Conservation (phyloP, 768 basidiomycete genomes). For the Zangia roseola region DNA sequence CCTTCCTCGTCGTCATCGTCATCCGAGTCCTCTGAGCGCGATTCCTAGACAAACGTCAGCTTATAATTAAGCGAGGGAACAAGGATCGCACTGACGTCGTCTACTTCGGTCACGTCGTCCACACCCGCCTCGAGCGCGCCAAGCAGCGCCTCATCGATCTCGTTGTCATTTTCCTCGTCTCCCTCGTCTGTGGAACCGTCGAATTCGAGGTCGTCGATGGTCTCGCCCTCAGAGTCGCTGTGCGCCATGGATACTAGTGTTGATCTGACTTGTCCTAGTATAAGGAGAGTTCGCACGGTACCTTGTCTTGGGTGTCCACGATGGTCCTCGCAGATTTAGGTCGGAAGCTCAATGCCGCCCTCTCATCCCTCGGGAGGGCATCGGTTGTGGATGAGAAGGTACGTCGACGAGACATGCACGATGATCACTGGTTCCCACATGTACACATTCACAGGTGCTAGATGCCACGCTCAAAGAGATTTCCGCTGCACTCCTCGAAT, state of each 20-base stretch:
- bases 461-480: slow-evolving; percentile 95
- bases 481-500: slow-evolving; percentile 88
- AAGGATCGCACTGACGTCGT: slow-evolving; percentile 53
- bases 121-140: slow-evolving; percentile 54
- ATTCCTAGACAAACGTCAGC: slow-evolving; percentile 42
- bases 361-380: slow-evolving; percentile 84
- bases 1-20: slow-evolving; percentile 53
- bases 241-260: slow-evolving; percentile 39
- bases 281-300: slow-evolving; percentile 30
- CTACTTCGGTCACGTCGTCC: slow-evolving; percentile 68
- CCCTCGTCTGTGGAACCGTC: slow-evolving; percentile 45
- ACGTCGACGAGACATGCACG: slow-evolving; percentile 12
- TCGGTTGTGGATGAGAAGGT: slow-evolving; percentile 93
- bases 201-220: slow-evolving; percentile 57
- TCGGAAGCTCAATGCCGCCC: slow-evolving; percentile 87
- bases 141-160: slow-evolving; percentile 60
- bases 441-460: slow-evolving; percentile 67
- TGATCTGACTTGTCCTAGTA: not conserved
- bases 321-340: slow-evolving; percentile 99
- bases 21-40: slow-evolving; percentile 59
- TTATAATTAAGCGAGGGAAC: not conserved
- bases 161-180: slow-evolving; percentile 48
- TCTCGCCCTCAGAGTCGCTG: slow-evolving; percentile 66
- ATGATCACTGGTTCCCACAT: slow-evolving; percentile 4
- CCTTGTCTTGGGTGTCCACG: slow-evolving; percentile 23